Percentiles rank a stretch among this genome's conserved stretches.
These are phyloP conservation scores for Uncinocarpus reesii DNA, from an alignment of 2,329 filamentous ascomycete genomes.

Conservation along the genomic window DNA sequence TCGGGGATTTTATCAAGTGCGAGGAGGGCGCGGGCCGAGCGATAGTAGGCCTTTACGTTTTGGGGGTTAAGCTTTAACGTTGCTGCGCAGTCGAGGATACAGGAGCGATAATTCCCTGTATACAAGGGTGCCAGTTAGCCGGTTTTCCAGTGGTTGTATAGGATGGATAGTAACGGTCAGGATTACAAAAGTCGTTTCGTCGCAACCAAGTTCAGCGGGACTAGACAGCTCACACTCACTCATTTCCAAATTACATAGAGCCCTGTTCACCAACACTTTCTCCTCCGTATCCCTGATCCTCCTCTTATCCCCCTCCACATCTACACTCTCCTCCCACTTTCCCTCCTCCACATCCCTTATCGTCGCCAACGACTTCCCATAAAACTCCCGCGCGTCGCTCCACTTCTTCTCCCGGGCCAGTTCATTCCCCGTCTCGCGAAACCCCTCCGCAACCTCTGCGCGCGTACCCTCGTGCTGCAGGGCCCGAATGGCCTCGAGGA, in stretches of 20 bases:
- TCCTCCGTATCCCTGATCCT: constrained; percentile 59
- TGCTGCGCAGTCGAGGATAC: constrained; percentile 71
- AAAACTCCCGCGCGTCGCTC: constrained; percentile 81
- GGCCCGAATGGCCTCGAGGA: constrained; percentile 77
- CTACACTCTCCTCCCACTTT: constrained; percentile 42
- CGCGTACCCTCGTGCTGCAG: constrained; percentile 87
- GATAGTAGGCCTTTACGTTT: constrained; percentile 87
- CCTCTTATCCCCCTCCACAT: constrained; percentile 48
- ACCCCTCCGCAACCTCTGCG: constrained; percentile 68
- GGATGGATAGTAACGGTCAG: not conserved
- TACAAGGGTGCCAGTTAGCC: not conserved
- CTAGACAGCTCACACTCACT: constrained; percentile 38
- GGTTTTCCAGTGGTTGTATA: too few relatives aligned
- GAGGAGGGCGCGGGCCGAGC: constrained; percentile 66
- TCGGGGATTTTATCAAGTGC: constrained; percentile 68
- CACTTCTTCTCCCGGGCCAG: constrained; percentile 63
- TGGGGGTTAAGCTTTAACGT: constrained; percentile 66
- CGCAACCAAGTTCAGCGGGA: not conserved
- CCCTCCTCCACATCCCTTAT: constrained; percentile 41
- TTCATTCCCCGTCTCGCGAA: constrained; percentile 89
- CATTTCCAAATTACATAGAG: constrained; percentile 78
- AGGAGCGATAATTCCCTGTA: constrained; percentile 71
- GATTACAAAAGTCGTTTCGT: not conserved
- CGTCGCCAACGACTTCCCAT: constrained; percentile 71
- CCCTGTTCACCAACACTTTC: constrained; percentile 73